Evolutionary conservation across 495 filamentous ascomycete species (phyloP), one percentile per base, ranked within the genome.

Genomic region (Bombardia bombarda): DNA sequence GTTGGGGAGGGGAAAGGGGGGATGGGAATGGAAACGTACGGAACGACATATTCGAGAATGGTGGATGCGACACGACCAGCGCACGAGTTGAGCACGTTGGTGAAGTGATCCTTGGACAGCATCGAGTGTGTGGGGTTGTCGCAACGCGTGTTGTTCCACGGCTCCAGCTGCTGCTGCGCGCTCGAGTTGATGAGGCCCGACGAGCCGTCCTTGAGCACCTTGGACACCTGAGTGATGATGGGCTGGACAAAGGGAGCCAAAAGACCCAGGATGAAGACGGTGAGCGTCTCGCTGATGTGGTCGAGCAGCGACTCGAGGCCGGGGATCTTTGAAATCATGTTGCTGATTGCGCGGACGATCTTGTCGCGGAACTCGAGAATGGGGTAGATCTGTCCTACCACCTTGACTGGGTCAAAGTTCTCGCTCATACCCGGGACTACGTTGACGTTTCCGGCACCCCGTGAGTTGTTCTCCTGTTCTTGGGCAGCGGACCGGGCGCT

Each of bases 81-180:
- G 36, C 86, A 87, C 23, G 84, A 73, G 65, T 97, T 97, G 22
- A 97, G 72, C 23, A 90, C 70, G 63, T 97, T 95, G 49, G 84
- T 84, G 55, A 97, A 97, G 59, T 98, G 92, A 53, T 98, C 92
- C 65, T 97, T 96, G 44, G 86, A 90, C 5, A 97, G 76, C 65
- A 97, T 78, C 9, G 86, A 92, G 69, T 96, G 92, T 3, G 92
- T 98, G 6, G 92, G 92, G 60, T 97, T 83, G 12, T 85, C 83
- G 70, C 85, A 92, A 37, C 75, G 68, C 5, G 85, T 78, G 60
- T 95, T 82, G 6, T 79, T 86, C 92, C 92, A 96, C 8, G 86
- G 86, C 56, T 90, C 89, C 46, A 82, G 86, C 65, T 97, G 92
- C 53, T 88, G 84, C 25, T 84, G 77, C 13, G 83, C 87, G 35